phyloP scores from a whole-genome alignment of 2,329 filamentous ascomycete genomes.

The Trichoderma asperellum region DNA sequence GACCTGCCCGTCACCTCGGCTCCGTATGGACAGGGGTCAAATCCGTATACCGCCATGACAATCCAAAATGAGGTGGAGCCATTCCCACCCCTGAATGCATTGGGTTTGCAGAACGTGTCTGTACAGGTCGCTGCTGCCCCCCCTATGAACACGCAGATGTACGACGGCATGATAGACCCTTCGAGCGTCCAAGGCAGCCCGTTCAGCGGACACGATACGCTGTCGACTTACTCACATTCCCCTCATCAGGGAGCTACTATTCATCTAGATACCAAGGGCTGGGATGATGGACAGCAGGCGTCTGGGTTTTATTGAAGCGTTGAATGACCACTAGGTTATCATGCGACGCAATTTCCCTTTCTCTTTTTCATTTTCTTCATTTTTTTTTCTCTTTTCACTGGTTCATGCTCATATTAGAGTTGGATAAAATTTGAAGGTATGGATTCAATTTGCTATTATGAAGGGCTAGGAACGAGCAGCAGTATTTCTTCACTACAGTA shows the following conservation, averaged over 20 bases:
- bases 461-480: background rate
- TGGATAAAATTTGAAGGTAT: slow-evolving; percentile 4
- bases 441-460: background rate
- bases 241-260: slow-evolving; percentile 39
- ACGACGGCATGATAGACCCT: slow-evolving; percentile 41
- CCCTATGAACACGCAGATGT: slow-evolving; percentile 39
- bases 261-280: slow-evolving; percentile 32
- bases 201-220: slow-evolving; percentile 44
- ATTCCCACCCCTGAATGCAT: slow-evolving; percentile 40
- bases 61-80: slow-evolving; percentile 39
- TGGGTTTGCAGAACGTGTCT: slow-evolving; percentile 40
- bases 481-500: slow-evolving; percentile 19
- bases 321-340: background rate
- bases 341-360: background rate
- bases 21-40: slow-evolving; percentile 34
- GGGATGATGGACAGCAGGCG: slow-evolving; percentile 36
- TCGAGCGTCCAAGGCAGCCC: slow-evolving; percentile 43
- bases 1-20: slow-evolving; percentile 35
- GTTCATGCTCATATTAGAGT: background rate
- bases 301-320: slow-evolving; percentile 30
- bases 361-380: background rate
- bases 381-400: background rate
- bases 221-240: slow-evolving; percentile 43
- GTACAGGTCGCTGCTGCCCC: slow-evolving; percentile 20
- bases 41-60: slow-evolving; percentile 34